Conservation (phyloP, 1,139 yeast species). For the Taphrina betulina region DNA sequence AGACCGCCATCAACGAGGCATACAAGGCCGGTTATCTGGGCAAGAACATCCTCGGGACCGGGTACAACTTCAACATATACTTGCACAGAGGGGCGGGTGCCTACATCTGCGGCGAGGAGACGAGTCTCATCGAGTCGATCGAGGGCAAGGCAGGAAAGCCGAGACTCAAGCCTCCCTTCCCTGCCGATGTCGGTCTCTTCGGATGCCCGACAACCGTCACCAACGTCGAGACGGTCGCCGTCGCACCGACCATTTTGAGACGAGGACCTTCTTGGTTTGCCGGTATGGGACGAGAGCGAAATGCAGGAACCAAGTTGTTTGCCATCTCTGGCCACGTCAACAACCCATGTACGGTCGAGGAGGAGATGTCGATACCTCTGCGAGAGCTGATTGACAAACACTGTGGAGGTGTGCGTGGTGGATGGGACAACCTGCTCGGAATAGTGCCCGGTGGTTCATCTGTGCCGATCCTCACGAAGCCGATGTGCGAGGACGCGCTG, state of each 20-base stretch:
- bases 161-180: conserved; percentile 89
- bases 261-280: conserved; percentile 88
- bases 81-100: conserved; percentile 93
- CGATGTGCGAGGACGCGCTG: conserved; percentile 62
- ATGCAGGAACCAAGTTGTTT: conserved; percentile 74
- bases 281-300: conserved; percentile 77
- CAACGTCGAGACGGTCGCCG: conserved; percentile 85
- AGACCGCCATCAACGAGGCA: conserved; percentile 80
- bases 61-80: conserved; percentile 75
- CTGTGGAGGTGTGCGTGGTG: conserved; percentile 87
- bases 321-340: conserved; percentile 88
- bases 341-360: conserved; percentile 89
- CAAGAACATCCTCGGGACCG: conserved; percentile 81
- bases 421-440: conserved; percentile 85
- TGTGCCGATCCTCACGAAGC: conserved; percentile 73
- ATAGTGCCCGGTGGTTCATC: conserved; percentile 89
- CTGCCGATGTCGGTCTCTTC: conserved; percentile 86
- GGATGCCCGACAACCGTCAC: conserved; percentile 90
- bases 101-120: conserved; percentile 86
- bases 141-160: conserved; percentile 94
- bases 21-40: conserved; percentile 77
- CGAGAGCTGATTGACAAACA: conserved; percentile 78
- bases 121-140: conserved; percentile 78
- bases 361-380: conserved; percentile 86
- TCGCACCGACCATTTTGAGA: conserved; percentile 81